Conservation (phyloP, 2,329 filamentous ascomycete species). For the Exophiala spinifera region DNA sequence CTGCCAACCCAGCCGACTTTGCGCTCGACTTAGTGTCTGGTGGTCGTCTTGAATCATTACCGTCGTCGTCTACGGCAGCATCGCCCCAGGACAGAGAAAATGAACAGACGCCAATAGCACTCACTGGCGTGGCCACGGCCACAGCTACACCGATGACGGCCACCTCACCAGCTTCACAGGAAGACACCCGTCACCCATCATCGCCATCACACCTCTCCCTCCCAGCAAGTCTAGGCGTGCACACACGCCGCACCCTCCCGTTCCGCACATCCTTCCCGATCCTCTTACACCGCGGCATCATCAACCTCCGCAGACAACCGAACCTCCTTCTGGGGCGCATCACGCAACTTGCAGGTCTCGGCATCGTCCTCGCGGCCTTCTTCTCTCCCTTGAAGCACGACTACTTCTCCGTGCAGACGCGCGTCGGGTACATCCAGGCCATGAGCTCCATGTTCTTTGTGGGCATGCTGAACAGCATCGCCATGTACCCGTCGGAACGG, state of each 20-base stretch:
- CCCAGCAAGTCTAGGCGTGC: conserved; percentile 68
- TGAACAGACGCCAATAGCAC: conserved; percentile 46
- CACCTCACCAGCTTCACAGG: neutral
- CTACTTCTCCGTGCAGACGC: conserved; percentile 68
- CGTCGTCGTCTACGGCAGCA: neutral
- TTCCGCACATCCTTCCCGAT: conserved; percentile 64
- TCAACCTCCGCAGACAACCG: conserved; percentile 68
- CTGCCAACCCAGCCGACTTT: conserved; percentile 80
- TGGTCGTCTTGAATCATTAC: neutral
- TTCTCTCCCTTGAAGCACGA: conserved; percentile 68
- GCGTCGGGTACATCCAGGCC: conserved; percentile 71
- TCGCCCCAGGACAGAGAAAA: no score
- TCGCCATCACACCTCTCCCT: conserved; percentile 2
- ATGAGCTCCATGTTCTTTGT: conserved; percentile 69
- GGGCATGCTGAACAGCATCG: conserved; percentile 76
- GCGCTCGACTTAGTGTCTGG: conserved; percentile 69
- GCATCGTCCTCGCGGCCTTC: conserved; percentile 63
- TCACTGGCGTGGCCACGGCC: conserved; percentile 30
- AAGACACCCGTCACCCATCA: neutral
- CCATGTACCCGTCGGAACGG: conserved; percentile 67
- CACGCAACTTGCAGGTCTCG: conserved; percentile 65
- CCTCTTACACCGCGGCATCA: conserved; percentile 62
- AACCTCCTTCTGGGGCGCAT: conserved; percentile 61
- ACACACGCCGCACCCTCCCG: conserved; percentile 61
- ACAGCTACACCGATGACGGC: neutral